These are phyloP conservation scores for Backusella tarrabulga DNA, from an alignment of 192 early-diverging fungal species.

Conservation along the genomic window DNA sequence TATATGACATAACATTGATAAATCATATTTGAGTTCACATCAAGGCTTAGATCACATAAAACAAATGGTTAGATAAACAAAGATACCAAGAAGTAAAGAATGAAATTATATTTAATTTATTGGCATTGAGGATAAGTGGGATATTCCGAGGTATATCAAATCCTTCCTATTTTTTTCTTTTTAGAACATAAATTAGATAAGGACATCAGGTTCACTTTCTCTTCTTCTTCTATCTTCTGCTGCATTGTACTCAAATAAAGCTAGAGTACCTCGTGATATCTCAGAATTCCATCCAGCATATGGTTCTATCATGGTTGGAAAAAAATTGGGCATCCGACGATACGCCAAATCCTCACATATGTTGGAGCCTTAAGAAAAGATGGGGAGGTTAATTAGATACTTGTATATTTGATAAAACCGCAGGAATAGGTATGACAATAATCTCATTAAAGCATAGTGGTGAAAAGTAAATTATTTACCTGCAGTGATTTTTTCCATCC, in stretches of 20 bases:
- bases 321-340: neutral
- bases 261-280: neutral
- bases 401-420: neutral
- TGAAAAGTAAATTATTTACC: neutral
- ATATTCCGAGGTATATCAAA: neutral
- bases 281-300: neutral
- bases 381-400: neutral
- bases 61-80: too few species aligned
- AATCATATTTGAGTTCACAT: too few species aligned
- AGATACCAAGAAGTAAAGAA: neutral
- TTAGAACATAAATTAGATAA: neutral
- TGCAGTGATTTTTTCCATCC: slow-evolving; percentile 23
- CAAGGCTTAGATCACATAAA: too few species aligned
- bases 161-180: neutral
- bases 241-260: neutral
- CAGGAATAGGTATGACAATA: neutral
- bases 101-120: neutral
- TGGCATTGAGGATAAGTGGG: neutral
- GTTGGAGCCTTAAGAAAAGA: neutral
- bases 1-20: too few species aligned
- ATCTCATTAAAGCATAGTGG: neutral
- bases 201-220: neutral
- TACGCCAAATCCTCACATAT: slow-evolving; percentile 2
- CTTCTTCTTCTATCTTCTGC: slow-evolving; percentile 5
- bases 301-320: neutral